phyloP scores from a whole-genome alignment of 768 basidiomycete genomes.

The Xerocomellus amylosporus region DNA sequence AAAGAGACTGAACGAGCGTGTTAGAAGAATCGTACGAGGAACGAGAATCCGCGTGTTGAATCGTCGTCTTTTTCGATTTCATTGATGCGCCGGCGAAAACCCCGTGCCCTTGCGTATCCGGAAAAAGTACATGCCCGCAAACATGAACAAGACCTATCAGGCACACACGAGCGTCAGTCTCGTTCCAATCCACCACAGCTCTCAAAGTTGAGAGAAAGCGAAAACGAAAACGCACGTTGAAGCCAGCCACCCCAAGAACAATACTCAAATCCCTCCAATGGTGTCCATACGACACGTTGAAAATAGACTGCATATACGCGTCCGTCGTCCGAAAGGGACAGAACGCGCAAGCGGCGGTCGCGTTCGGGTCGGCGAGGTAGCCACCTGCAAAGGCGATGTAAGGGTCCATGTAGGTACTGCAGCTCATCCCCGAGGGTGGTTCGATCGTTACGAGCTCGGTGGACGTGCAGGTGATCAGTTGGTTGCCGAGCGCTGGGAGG shows the following conservation, averaged over 20 bases:
- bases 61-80: too few relatives aligned
- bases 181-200: too few relatives aligned
- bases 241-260: slow-evolving; percentile 19
- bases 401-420: slow-evolving; percentile 46
- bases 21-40: too few relatives aligned
- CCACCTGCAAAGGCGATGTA: slow-evolving; percentile 54
- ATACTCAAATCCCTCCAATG: slow-evolving; percentile 13
- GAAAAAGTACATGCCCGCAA: slow-evolving; percentile 30
- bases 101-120: slow-evolving; percentile 21
- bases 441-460: slow-evolving; percentile 52
- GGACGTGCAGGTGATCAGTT: slow-evolving; percentile 45
- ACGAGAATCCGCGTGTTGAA: too few relatives aligned
- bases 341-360: slow-evolving; percentile 52
- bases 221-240: slow-evolving; percentile 44
- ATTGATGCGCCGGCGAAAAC: slow-evolving; percentile 1
- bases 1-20: too few relatives aligned
- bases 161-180: not conserved
- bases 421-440: slow-evolving; percentile 53
- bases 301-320: not conserved
- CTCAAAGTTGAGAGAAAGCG: too few relatives aligned
- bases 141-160: slow-evolving; percentile 29
- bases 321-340: slow-evolving; percentile 55
- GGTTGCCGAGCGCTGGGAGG: slow-evolving; percentile 39
- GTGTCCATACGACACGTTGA: slow-evolving; percentile 6
- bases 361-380: slow-evolving; percentile 53